phyloP scores from a whole-genome alignment of 176 grass and related monocot genomes.

The Puccinellia tenuiflora region DNA sequence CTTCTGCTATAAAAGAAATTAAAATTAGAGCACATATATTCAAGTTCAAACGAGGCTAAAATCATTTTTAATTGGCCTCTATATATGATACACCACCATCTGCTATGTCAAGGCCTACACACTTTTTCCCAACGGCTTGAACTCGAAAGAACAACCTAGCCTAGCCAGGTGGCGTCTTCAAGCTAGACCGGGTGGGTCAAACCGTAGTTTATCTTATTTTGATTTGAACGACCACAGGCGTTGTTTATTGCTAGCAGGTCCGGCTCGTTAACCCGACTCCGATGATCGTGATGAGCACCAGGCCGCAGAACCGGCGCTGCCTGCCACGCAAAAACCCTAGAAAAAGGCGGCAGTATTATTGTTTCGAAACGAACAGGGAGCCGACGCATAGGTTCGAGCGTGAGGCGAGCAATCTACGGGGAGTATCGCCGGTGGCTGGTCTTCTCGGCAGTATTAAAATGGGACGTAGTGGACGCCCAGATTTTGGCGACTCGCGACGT shows the following conservation, averaged over 20 bases:
- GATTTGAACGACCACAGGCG: background rate
- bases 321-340: background rate
- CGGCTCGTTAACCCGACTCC: background rate
- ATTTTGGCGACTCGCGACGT: background rate
- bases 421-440: background rate
- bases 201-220: background rate
- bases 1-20: too few species aligned
- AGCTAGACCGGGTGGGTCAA: background rate
- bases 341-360: background rate
- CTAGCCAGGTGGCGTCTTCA: too few species aligned
- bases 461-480: background rate
- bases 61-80: background rate
- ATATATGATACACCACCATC: too few species aligned
- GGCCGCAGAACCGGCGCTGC: background rate
- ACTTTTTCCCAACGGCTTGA: slow-evolving; percentile 1
- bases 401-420: slow-evolving; percentile 15
- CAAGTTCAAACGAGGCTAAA: background rate
- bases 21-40: background rate
- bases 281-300: slow-evolving; percentile 29
- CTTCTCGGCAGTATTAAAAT: background rate
- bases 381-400: background rate
- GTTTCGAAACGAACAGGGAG: background rate
- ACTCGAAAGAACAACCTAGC: background rate
- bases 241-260: background rate
- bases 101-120: background rate